phyloP scores from a whole-genome alignment of 257 asterid species.

The Solanum appendiculatum region DNA sequence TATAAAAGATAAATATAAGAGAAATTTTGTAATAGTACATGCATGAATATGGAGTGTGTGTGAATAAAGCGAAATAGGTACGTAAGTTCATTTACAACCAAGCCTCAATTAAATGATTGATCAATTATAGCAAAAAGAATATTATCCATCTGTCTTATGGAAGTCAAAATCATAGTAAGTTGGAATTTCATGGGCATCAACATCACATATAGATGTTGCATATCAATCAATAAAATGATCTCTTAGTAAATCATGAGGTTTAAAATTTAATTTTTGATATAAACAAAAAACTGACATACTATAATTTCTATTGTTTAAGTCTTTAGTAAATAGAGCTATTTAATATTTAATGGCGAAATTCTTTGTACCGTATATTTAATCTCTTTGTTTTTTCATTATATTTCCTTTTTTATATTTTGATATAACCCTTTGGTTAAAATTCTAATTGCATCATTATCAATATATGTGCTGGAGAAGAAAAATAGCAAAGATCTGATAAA shows the following conservation, averaged over 20 bases:
- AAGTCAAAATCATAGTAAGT: neutral
- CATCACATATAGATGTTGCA: neutral
- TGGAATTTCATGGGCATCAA: neutral
- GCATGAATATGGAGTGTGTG: neutral
- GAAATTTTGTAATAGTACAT: neutral
- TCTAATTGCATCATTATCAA: neutral
- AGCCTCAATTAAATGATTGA: neutral
- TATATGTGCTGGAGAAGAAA: neutral
- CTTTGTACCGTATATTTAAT: neutral
- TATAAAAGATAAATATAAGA: no score
- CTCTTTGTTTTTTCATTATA: neutral
- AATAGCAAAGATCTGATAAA: neutral
- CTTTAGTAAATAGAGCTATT: neutral
- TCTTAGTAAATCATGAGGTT: neutral
- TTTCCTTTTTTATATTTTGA: neutral
- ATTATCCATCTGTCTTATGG: neutral
- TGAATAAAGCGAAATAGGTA: neutral
- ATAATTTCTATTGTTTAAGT: no score
- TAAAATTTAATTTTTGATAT: neutral
- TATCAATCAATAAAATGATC: neutral
- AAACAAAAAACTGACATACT: neutral
- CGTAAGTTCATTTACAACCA: neutral
- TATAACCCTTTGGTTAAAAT: neutral
- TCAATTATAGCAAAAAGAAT: neutral
- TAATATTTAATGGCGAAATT: neutral